Base-by-base conservation (phyloP, 164 flowering plant species). In the Vitis labrusca region DNA sequence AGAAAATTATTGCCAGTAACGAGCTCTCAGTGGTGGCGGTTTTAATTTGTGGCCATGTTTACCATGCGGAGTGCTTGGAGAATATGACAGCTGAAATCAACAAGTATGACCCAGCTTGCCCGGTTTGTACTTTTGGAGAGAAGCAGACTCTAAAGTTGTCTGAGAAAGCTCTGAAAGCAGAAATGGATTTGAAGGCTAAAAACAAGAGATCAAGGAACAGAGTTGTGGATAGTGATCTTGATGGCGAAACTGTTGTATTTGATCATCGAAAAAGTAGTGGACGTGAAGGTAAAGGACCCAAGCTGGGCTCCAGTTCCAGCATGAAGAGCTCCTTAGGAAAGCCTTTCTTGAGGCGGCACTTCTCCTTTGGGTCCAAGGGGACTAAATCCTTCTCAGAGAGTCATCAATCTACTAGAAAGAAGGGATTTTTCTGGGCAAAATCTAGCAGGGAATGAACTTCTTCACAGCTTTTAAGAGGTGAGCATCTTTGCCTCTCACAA, bases 11-110 rank as follows among this genome's bases (percentile, higher is more conserved):
- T 56, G 74, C 81, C 7, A 63, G 66, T 23, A 86, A 77, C 68
- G 95, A 93, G 63, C 78, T 85, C n/a, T 74, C 88, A 15, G 89
- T 90, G 19, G 88, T 86, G 66, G 84, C 96, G 30, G 92, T 95
- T 65, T 68, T 93, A 72, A 78, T 81, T 2, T 95, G 99, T 70
- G 99, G 98, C 10, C 98, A 95, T 79, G 90, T 83, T 19, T 95
- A 84, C 82, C 99, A 95, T 69, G 90, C 94, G 1, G 98, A 91
- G 13, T 95, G 99, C 78, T 80, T 95, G 81, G 99, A 95, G 75
- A 76, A 66, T 37, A 80, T 87, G 82, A 95, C 98, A 9, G 77
- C 88, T 12, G 97, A 93, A 59, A 72, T 80, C 15, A 80, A 82
- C 29, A 89, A 80, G 68, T 91, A 85, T 55, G 98, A 95, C 65